These are phyloP conservation scores for Trichophyton benhamiae DNA, from an alignment of 2,329 filamentous ascomycete genomes.

Conservation along the genomic window DNA sequence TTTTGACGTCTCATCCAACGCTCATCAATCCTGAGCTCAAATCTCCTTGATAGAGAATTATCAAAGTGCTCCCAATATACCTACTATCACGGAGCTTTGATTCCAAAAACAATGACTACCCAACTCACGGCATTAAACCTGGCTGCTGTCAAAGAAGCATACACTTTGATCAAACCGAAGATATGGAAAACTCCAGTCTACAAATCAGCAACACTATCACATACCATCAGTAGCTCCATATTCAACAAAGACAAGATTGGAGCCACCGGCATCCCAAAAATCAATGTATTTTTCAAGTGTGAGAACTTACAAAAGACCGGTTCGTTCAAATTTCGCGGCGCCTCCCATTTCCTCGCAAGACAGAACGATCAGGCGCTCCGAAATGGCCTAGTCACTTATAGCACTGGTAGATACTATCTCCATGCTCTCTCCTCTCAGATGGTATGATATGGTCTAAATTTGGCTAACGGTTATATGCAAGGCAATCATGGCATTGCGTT, in stretches of 20 bases:
- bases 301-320: not conserved
- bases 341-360: not conserved
- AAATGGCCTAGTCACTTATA: not conserved
- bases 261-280: not conserved
- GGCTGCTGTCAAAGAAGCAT: not conserved
- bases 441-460: too few relatives aligned
- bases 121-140: not conserved
- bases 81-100: not conserved
- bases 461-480: not conserved
- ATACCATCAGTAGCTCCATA: not conserved
- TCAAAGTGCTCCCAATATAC: not conserved
- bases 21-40: not conserved
- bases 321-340: not conserved
- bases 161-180: not conserved
- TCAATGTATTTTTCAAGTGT: slow-evolving; percentile 1
- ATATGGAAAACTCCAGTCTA: not conserved
- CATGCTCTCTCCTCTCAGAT: not conserved
- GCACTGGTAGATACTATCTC: not conserved
- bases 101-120: not conserved
- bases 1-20: not conserved
- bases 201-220: not conserved
- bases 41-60: not conserved
- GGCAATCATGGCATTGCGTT: not conserved
- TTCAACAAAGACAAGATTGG: not conserved
- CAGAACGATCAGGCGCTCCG: not conserved